These are phyloP conservation scores for Rhodotorula sp. DNA, from an alignment of 1,284 basidiomycete genomes.

Conservation along the genomic window DNA sequence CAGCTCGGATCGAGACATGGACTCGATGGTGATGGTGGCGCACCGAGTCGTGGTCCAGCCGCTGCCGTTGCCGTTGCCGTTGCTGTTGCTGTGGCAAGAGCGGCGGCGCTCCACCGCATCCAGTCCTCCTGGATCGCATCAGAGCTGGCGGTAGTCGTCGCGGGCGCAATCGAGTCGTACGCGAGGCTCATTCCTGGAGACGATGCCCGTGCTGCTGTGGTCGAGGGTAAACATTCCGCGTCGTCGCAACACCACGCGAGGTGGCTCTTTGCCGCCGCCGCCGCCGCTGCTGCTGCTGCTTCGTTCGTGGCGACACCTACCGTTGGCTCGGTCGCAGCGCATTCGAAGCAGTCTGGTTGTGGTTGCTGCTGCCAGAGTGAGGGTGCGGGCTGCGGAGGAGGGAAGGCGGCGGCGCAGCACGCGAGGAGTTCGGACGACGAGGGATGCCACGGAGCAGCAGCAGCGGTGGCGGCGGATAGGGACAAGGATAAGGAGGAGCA, in stretches of 20 bases:
- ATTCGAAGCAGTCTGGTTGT: neutral
- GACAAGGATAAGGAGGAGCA: neutral
- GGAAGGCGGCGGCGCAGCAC: neutral
- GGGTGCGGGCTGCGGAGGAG: neutral
- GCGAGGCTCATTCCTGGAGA: too few relatives aligned
- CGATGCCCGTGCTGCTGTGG: too few relatives aligned
- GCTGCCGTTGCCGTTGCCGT: neutral
- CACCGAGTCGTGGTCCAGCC: neutral
- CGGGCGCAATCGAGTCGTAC: too few relatives aligned
- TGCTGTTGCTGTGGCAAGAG: neutral
- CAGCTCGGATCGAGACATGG: constrained; percentile 17
- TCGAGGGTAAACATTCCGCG: constrained; percentile 14
- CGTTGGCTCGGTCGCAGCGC: neutral
- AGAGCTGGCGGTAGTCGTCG: too few relatives aligned
- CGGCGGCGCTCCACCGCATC: constrained; percentile 1
- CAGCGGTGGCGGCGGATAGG: neutral
- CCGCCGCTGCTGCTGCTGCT: neutral
- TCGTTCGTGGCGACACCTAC: neutral
- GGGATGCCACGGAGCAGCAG: too few relatives aligned
- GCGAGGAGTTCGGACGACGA: neutral
- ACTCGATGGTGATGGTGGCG: neutral
- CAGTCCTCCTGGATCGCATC: neutral
- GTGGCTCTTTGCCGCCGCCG: neutral
- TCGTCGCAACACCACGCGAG: constrained; percentile 39
- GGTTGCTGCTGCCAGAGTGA: neutral